Conservation (phyloP, 257 asterid species). For the Gentiana straminea region DNA sequence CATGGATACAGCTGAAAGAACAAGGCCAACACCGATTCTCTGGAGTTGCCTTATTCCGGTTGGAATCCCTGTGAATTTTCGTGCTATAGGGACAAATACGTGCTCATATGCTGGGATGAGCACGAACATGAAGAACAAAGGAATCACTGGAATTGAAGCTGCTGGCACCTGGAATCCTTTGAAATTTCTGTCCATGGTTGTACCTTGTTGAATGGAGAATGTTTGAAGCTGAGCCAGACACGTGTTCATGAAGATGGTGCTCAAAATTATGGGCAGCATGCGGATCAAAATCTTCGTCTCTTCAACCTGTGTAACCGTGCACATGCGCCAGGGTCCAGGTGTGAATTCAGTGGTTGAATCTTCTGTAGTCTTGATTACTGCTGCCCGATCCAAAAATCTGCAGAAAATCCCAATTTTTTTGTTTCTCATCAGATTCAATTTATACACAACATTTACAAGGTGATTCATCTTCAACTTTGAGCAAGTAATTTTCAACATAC, state of each 20-base stretch:
- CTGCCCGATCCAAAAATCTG: conserved; percentile 62
- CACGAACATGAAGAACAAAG: conserved; percentile 39
- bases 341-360: conserved; percentile 7
- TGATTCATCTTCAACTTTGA: background rate
- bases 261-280: conserved; percentile 61
- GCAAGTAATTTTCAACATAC: conserved; percentile 16
- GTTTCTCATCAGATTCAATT: background rate
- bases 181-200: conserved; percentile 46
- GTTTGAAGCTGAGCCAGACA: conserved; percentile 80
- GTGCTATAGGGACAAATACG: conserved; percentile 38
- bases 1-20: conserved; percentile 58
- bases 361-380: conserved; percentile 21
- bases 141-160: conserved; percentile 60
- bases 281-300: conserved; percentile 61
- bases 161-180: conserved; percentile 51
- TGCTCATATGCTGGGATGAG: conserved; percentile 52
- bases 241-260: conserved; percentile 73
- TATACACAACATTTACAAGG: background rate
- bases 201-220: conserved; percentile 69
- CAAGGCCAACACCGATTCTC: conserved; percentile 53
- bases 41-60: conserved; percentile 73
- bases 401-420: background rate
- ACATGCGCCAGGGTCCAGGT: conserved; percentile 42
- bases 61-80: conserved; percentile 52
- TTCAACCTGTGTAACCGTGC: conserved; percentile 65